Conservation (phyloP, 257 asterid species). For the Jacaranda copaia region DNA sequence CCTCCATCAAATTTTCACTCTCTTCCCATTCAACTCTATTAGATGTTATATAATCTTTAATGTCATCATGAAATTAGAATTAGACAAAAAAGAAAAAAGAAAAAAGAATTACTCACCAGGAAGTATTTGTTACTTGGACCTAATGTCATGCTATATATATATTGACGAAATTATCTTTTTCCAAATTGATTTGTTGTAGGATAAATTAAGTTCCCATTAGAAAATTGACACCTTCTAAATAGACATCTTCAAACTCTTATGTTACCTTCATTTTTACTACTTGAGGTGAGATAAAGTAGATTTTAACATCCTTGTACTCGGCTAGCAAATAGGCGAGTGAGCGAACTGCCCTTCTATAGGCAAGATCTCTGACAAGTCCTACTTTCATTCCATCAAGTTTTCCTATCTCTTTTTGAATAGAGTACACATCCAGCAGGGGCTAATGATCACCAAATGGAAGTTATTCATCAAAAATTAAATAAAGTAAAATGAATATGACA, state of each 20-base stretch:
- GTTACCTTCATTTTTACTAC: slow-evolving; percentile 92
- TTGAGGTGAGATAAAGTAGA: slow-evolving; percentile 89
- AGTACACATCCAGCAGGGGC: slow-evolving; percentile 91
- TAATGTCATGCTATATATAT: background rate
- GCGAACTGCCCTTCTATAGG: slow-evolving; percentile 90
- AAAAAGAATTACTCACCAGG: background rate
- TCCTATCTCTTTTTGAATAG: slow-evolving; percentile 88
- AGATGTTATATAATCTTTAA: slow-evolving; percentile 85
- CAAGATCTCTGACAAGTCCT: slow-evolving; percentile 97
- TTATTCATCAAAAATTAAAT: background rate
- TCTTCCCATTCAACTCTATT: slow-evolving; percentile 91
- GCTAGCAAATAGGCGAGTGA: slow-evolving; percentile 93
- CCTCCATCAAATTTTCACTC: slow-evolving; percentile 74
- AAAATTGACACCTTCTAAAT: background rate
- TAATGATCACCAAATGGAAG: slow-evolving; percentile 33
- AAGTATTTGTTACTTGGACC: background rate
- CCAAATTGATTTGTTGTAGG: background rate
- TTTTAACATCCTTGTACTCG: slow-evolving; percentile 72
- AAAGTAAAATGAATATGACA: slow-evolving; percentile 20
- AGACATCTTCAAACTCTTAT: background rate
- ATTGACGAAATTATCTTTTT: background rate
- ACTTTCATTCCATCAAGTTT: slow-evolving; percentile 90
- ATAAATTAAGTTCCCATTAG: background rate
- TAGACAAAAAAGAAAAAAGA: background rate
- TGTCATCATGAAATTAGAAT: slow-evolving; percentile 70